Evolutionary conservation across 495 filamentous ascomycete species (phyloP).

Genomic region (Jackrogersella multiformis): DNA sequence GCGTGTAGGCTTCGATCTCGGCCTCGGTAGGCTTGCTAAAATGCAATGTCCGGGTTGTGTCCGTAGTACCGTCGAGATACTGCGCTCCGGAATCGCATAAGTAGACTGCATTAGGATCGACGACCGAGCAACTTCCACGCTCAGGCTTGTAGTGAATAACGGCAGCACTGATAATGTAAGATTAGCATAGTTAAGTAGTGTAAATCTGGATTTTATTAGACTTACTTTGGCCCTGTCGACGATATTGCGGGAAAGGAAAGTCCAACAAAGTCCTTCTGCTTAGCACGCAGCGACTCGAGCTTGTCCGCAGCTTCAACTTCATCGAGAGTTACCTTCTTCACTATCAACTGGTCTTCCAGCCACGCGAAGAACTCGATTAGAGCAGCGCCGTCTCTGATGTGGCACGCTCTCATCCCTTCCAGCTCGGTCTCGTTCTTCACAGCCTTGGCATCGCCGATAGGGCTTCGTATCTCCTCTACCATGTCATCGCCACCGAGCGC

Average conservation of each 20-base stretch:
- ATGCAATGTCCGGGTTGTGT: slow-evolving; percentile 93
- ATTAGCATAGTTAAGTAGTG: slow-evolving; percentile 24
- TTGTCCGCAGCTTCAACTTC: slow-evolving; percentile 93
- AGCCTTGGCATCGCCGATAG: slow-evolving; percentile 94
- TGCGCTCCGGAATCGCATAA: slow-evolving; percentile 97
- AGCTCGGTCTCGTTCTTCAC: slow-evolving; percentile 94
- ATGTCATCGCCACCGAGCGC: slow-evolving; percentile 87
- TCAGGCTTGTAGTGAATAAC: slow-evolving; percentile 98
- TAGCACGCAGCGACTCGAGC: slow-evolving; percentile 81
- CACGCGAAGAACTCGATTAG: slow-evolving; percentile 94
- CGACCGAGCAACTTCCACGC: slow-evolving; percentile 77
- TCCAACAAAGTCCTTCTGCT: slow-evolving; percentile 85
- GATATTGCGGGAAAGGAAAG: slow-evolving; percentile 97
- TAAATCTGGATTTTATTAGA: not conserved
- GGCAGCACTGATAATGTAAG: slow-evolving; percentile 64
- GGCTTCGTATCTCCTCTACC: slow-evolving; percentile 88
- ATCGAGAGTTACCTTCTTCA: slow-evolving; percentile 77
- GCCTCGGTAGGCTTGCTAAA: slow-evolving; percentile 86
- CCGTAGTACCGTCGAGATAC: slow-evolving; percentile 95
- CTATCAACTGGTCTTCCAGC: slow-evolving; percentile 87
- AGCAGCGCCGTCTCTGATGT: slow-evolving; percentile 93
- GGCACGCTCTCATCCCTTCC: slow-evolving; percentile 92
- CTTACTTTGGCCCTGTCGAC: slow-evolving; percentile 85
- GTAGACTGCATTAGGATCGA: slow-evolving; percentile 90
- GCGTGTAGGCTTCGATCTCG: slow-evolving; percentile 91